Evolutionary conservation across 495 filamentous ascomycete species (phyloP), one percentile per base, ranked within the genome.

Genomic region (Jackrogersella multiformis): DNA sequence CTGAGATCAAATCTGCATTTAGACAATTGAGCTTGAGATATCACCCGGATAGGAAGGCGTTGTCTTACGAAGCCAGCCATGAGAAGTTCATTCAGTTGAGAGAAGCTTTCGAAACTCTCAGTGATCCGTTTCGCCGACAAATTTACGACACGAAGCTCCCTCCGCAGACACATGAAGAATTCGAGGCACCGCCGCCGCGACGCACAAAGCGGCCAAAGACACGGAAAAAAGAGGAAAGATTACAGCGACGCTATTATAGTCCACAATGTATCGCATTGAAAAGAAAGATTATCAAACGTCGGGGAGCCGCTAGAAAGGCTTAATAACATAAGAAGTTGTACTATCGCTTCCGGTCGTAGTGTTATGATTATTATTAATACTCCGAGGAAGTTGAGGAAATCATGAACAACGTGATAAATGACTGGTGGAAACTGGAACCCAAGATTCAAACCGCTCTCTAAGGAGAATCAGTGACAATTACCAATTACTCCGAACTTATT

Each of bases 91-190:
- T 44, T 36, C 46, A 24, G 48, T 39, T 61, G 26, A 54, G 20
- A 44, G 36, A 61, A 35, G 58, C 48, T 23, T 53, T 42, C n/a
- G 48, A 54, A 8, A 54, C 38, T 23, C 48, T 61, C 28, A 36
- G 12, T 0, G 38, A 61, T 26, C 38, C 46, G 1, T 2, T 1
- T 45, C 24, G 36, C 24, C 24, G 46, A 24, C 36, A 2, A 16
- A 16, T 23, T 6, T 61, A 61, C 20, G 58, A 61, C 18, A 44
- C 12, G 15, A 5, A 53, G 10, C 18, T 35, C 15, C 26, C 36
- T 54, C 36, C 39, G 28, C 36, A 49, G 42, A 44, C 15, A 10
- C 2, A 36, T 5, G 13, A 48, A 26, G 45, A 36, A 34, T 6
- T 18, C 9, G 2, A 44, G 16, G 20, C 5, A 39, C 24, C 26